Base-by-base conservation (phyloP, 345 rosid species). In the Syzygium aqueum region DNA sequence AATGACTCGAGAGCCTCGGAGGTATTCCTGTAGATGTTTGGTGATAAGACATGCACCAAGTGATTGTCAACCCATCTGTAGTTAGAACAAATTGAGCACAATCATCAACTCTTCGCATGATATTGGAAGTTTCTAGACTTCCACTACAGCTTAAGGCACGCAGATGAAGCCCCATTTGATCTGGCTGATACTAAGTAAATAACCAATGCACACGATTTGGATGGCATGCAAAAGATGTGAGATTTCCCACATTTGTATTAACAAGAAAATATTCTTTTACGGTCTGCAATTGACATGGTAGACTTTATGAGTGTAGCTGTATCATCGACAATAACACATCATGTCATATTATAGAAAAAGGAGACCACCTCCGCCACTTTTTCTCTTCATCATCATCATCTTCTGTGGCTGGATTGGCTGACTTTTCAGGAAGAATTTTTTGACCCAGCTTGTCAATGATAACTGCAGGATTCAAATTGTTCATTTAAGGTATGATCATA, bases 1-100 rank as follows among this genome's bases (percentile, higher is more conserved):
- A 91, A 91, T 40, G 94, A 91, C 82, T 91, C 93, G 8, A 92
- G 92, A 61, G 92, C 93, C 90, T 92, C 91, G n/a, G 92, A 56
- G 56, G 89, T 27, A 82, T 51, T 89, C 83, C 93, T 86, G 67
- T 91, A 92, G 57, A 90, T 92, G 85, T 92, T 90, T 57, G 93
- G 94, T 9, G 91, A 92, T 77, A 92, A 87, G 27, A 91, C 91
- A 87, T 92, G 92, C 84, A 91, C 93, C 88, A 92, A 87, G 86
- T 92, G 94, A 87, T 73, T 84, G 80, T 92, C 94, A 50, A 91
- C 94, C 94, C 92, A 92, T 88, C 94, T 88, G 73, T 67, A 57
- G 67, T 63, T 63, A 63, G 77, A 63, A 28, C 40, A 63, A 15
- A 63, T 1, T 28, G 37, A 63, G 37, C 77, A 63, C 77, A 63